Base-by-base conservation (phyloP, 2,329 filamentous ascomycete species). In the Botrytis deweyae region DNA sequence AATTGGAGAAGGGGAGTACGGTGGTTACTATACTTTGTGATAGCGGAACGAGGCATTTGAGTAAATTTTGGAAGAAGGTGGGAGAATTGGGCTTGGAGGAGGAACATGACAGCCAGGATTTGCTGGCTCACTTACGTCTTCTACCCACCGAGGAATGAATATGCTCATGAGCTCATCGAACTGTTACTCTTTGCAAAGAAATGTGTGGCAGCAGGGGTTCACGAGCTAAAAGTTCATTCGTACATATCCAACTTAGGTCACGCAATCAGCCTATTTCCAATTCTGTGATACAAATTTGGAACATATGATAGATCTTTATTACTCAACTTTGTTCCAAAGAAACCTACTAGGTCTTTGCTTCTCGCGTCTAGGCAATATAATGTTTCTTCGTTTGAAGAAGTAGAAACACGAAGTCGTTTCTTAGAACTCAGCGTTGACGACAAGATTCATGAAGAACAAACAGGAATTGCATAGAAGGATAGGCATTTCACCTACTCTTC, bases 11-110 rank as follows among this genome's bases (percentile, higher is more conserved):
- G 46, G 86, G 84, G 9, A 85, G 86, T 75, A 83, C 86, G 58
- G 88, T 97, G 61, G 92, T 95, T n/a, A 96, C 93, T 0, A 86
- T 97, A n/a, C 84, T 96, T 12, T 96, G 93, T 82, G 93, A 97
- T 83, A 90, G 89, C n/a, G 92, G 93, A n/a, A 90, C 90, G 16
- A 87, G 93, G 76, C 93, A 96, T 82, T 82, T 96, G 70, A 94
- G 91, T 83, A 95, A 95, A 82, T 95, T 97, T 80, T 96, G 92
- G 92, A 92, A 91, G 80, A 86, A 87, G 76, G 89, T 93, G 71
- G 91, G 89, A 36, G 88, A 90, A 70, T 85, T 92, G 81, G 92
- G 90, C 4, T 83, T 93, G 36, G 89, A 92, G 75, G 84, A 88
- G 44, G 89, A 92, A 64, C 82, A 84, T 52, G 84, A 84, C 70